These are phyloP conservation scores for Ogataea thermomethanolica DNA, from an alignment of 805 yeast species.

Conservation along the genomic window DNA sequence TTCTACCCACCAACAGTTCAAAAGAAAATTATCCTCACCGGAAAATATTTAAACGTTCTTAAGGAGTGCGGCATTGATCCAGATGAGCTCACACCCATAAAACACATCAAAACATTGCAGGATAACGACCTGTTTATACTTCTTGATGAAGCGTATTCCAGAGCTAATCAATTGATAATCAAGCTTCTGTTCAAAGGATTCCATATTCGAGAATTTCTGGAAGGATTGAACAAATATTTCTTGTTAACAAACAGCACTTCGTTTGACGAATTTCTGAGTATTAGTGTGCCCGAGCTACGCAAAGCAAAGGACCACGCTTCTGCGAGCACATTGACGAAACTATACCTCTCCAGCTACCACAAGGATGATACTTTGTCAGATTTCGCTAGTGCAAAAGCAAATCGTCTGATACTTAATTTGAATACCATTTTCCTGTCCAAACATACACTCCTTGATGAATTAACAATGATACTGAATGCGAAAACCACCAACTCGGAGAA, in stretches of 20 bases:
- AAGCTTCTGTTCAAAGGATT: constrained; percentile 60
- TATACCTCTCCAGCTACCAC: constrained; percentile 21
- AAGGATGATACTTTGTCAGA: constrained; percentile 11
- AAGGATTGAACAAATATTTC: constrained; percentile 52
- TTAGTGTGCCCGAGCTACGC: constrained; percentile 50
- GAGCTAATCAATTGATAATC: constrained; percentile 63
- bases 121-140: constrained; percentile 44
- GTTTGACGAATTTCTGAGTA: constrained; percentile 51
- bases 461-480: constrained; percentile 49
- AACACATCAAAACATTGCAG: constrained; percentile 24
- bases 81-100: constrained; percentile 1
- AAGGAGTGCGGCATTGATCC: constrained; percentile 52
- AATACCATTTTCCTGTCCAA: constrained; percentile 18
- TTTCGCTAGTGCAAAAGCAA: constrained; percentile 19
- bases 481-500: constrained; percentile 53
- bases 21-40: constrained; percentile 70
- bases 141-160: constrained; percentile 56
- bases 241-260: constrained; percentile 50
- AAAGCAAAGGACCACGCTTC: constrained; percentile 31
- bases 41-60: constrained; percentile 76
- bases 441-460: constrained; percentile 26
- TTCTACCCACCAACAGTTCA: constrained; percentile 52
- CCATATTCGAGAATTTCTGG: constrained; percentile 45
- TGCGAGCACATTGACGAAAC: constrained; percentile 32
- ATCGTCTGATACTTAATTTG: constrained; percentile 24